Base-by-base conservation (phyloP, 768 basidiomycete species). In the Podaxis mareebaensis region DNA sequence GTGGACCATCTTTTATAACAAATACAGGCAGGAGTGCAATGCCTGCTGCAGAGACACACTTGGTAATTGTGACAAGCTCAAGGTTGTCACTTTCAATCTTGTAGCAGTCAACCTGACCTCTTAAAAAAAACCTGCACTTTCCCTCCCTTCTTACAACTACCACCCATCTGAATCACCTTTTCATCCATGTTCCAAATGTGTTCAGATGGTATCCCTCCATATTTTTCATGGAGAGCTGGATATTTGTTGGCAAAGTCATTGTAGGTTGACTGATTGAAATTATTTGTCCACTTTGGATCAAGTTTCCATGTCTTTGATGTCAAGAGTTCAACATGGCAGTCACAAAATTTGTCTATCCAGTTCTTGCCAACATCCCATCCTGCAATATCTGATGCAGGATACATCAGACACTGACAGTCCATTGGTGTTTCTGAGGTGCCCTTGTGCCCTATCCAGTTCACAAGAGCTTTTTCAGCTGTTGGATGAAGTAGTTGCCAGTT, bases 11-110 rank as follows among this genome's bases (percentile, higher is more conserved):
- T 4, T 67, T 38, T 39, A 77, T 71, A 22, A 78, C 65, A 64
- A 79, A 75, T 6, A 67, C 65, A 1, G 74, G 70, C 15, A 58
- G 57, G 5, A 75, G 42, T 30, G 53, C 44, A 11, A 63, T 60
- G 3, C 78, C 77, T 65, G 73, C 75, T 5, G 78, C 77, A 54
- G 71, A 74, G 13, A 78, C 66, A 68, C 73, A 75, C 60, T 81
- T 77, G 54, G 82, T 72, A 28, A 82, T 66, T 1, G 78, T 82
- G 13, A 79, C 71, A 1, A 81, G 74, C 62, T 83, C 74, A 0
- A 79, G 71, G 44, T 79, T 76, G 17, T 69, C 76, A 64, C 72
- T 75, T 6, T 61, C 42, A 4, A 70, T 61, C 8, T 69, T 53
- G 61, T 76, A 75, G 2, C 61, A 46, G 4, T 67, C 30, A 1